Conservation (phyloP, 768 basidiomycete species). For the Russula compacta region DNA sequence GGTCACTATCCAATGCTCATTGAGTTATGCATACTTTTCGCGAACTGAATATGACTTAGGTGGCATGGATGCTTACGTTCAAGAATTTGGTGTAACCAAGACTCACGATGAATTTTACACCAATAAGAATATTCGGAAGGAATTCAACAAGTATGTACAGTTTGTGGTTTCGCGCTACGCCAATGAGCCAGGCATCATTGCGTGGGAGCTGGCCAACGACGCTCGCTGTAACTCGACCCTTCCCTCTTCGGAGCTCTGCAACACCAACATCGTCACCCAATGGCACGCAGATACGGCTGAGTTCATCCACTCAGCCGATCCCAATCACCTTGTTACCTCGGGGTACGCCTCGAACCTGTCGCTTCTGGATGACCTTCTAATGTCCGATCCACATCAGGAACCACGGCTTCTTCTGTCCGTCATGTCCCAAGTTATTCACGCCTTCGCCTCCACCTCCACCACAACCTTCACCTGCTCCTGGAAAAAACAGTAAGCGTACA, state of each 20-base stretch:
- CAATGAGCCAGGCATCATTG: conserved; percentile 7
- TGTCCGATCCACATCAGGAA: conserved; percentile 3
- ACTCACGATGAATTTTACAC: conserved; percentile 35
- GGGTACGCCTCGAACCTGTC: conserved; percentile 20
- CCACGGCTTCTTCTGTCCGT: conserved; percentile 30
- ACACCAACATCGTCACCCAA: conserved; percentile 25
- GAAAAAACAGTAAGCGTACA: conserved; percentile 5
- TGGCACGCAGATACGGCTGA: conserved; percentile 28
- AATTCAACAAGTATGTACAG: conserved; percentile 12
- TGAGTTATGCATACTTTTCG: background rate
- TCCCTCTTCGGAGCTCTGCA: conserved; percentile 18
- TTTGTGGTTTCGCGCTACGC: conserved; percentile 14
- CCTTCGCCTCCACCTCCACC: conserved; percentile 8
- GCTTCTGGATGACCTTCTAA: background rate
- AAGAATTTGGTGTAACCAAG: conserved; percentile 23
- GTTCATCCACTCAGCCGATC: conserved; percentile 23
- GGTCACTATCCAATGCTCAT: conserved; percentile 17
- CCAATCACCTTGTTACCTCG: conserved; percentile 31
- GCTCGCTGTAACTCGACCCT: conserved; percentile 18
- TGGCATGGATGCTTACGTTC: conserved; percentile 33
- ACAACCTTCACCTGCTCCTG: conserved; percentile 18
- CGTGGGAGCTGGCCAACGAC: conserved; percentile 21
- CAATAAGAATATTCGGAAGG: conserved; percentile 23
- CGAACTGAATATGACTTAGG: conserved; percentile 21
- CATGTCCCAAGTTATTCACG: conserved; percentile 27